Evolutionary conservation across 805 yeast genomes (phyloP).

Genomic region (Alloascoidea africana): DNA sequence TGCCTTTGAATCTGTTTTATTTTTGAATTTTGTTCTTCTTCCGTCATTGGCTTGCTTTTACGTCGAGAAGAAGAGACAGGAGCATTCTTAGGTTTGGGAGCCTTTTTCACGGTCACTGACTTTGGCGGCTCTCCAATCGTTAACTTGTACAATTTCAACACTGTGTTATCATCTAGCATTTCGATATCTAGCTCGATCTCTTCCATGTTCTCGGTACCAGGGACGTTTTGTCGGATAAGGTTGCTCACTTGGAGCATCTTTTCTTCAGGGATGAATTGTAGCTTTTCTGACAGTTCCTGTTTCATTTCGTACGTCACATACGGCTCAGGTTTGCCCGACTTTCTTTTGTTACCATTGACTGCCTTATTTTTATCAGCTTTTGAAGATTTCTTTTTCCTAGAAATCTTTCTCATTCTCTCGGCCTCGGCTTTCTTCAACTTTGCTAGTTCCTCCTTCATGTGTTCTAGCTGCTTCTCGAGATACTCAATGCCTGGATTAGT

Average conservation of each 20-base stretch:
- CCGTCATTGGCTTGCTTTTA: constrained; percentile 42
- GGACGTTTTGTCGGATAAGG: constrained; percentile 68
- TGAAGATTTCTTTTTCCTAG: background rate
- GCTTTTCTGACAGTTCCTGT: constrained; percentile 78
- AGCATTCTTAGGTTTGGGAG: constrained; percentile 19
- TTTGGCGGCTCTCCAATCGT: constrained; percentile 13
- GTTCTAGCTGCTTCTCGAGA: constrained; percentile 69
- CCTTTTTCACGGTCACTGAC: background rate
- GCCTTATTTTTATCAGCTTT: background rate
- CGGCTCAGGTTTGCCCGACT: constrained; percentile 8
- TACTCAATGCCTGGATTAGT: constrained; percentile 85
- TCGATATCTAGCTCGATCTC: constrained; percentile 97
- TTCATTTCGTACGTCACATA: constrained; percentile 89
- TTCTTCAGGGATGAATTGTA: constrained; percentile 62
- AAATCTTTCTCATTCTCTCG: background rate
- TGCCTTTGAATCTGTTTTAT: constrained; percentile 61
- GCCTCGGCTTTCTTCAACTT: constrained; percentile 49
- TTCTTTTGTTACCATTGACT: constrained; percentile 1
- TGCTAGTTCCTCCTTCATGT: constrained; percentile 77
- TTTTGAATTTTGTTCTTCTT: constrained; percentile 51
- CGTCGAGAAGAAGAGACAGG: no score
- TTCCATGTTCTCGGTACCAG: constrained; percentile 44
- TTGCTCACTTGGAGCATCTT: constrained; percentile 72
- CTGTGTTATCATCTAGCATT: constrained; percentile 70
- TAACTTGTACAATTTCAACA: constrained; percentile 65